Conservation (phyloP, 2,329 filamentous ascomycete genomes). For the Claviceps lovelessii region DNA sequence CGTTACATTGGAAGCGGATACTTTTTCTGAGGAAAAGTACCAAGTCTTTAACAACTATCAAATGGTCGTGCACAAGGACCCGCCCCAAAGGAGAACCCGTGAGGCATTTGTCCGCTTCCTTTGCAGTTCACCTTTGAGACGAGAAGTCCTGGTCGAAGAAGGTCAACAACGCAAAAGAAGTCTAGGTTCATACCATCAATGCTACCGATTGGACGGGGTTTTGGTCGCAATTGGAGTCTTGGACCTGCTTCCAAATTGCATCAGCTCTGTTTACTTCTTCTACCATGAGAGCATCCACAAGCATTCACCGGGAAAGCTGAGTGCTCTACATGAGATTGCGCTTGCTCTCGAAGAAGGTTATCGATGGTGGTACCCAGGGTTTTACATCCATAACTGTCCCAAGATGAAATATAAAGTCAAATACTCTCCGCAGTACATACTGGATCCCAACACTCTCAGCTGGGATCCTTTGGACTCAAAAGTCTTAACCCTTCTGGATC, state of each 20-base stretch:
- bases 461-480: conserved; percentile 47
- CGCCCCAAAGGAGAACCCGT: conserved; percentile 40
- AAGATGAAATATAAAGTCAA: conserved; percentile 83
- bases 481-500: conserved; percentile 35
- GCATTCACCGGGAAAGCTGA: conserved; percentile 59
- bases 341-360: conserved; percentile 57
- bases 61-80: conserved; percentile 55
- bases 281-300: conserved; percentile 62
- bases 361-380: conserved; percentile 65
- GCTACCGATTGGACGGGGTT: conserved; percentile 62
- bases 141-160: conserved; percentile 25
- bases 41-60: conserved; percentile 63
- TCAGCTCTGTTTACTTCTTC: conserved; percentile 73
- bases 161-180: conserved; percentile 40
- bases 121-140: conserved; percentile 52
- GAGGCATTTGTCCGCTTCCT: conserved; percentile 57
- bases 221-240: conserved; percentile 65
- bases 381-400: conserved; percentile 65
- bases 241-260: conserved; percentile 60
- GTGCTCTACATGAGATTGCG: conserved; percentile 58
- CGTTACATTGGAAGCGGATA: conserved; percentile 55
- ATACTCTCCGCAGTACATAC: conserved; percentile 58
- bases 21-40: conserved; percentile 65
- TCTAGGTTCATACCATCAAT: conserved; percentile 68
- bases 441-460: conserved; percentile 50